Evolutionary conservation across 768 basidiomycete species (phyloP).

Genomic region (Amyloporia xantha): DNA sequence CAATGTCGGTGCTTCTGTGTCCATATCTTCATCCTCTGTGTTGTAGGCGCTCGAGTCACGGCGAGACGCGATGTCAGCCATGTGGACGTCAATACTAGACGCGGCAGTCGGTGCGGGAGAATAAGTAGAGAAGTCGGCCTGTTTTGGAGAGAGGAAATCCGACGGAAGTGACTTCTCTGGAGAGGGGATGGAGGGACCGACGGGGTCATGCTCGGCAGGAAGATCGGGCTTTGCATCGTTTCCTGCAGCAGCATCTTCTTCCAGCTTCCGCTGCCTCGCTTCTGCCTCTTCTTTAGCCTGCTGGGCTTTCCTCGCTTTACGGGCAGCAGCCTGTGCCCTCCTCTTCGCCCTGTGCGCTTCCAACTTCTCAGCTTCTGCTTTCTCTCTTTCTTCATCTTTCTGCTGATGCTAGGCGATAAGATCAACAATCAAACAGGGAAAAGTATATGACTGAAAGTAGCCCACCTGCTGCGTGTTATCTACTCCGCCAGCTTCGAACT

Average conservation of each 20-base stretch:
- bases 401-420: no score
- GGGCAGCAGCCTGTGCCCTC: constrained; percentile 18
- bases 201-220: not conserved
- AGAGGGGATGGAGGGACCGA: not conserved
- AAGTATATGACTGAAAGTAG: not conserved
- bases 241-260: not conserved
- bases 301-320: constrained; percentile 34
- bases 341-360: constrained; percentile 19
- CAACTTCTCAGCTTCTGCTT: constrained; percentile 6
- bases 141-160: not conserved
- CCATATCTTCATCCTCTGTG: constrained; percentile 38
- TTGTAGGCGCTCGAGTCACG: constrained; percentile 46
- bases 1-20: constrained; percentile 12
- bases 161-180: not conserved
- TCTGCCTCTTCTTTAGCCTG: constrained; percentile 35
- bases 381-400: not conserved
- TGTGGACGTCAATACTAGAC: constrained; percentile 10
- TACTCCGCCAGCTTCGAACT: constrained; percentile 68
- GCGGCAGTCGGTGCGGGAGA: constrained; percentile 2
- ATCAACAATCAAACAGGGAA: no score
- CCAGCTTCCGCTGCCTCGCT: constrained; percentile 13
- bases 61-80: constrained; percentile 44
- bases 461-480: constrained; percentile 21
- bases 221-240: not conserved
- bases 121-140: not conserved